Conservation (phyloP, 2,329 filamentous ascomycete genomes). For the Fusarium dimerum region DNA sequence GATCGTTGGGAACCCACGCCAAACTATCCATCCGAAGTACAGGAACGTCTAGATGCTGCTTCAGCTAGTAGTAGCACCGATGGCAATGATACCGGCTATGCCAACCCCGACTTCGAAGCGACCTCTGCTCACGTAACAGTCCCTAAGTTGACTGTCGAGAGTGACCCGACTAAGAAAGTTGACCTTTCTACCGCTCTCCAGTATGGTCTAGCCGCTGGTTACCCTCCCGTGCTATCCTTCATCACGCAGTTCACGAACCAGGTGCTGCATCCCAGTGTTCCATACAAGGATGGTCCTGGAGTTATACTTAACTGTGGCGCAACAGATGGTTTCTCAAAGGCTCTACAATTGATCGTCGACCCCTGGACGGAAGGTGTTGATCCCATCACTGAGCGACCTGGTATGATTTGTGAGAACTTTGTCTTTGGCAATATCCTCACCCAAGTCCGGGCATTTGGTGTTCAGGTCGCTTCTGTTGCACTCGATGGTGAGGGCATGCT, state of each 20-base stretch:
- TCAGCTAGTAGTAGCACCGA: neutral
- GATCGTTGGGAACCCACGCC: constrained; percentile 72
- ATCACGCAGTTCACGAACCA: constrained; percentile 76
- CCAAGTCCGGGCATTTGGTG: constrained; percentile 64
- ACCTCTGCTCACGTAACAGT: constrained; percentile 61
- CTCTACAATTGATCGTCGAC: constrained; percentile 73
- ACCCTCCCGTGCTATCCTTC: constrained; percentile 76
- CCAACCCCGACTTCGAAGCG: constrained; percentile 38
- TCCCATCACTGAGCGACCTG: constrained; percentile 69
- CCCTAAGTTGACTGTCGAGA: constrained; percentile 63
- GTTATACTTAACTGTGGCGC: constrained; percentile 78
- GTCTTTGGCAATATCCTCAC: constrained; percentile 77
- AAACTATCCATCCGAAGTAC: constrained; percentile 51
- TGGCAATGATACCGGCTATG: constrained; percentile 3
- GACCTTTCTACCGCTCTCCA: constrained; percentile 82
- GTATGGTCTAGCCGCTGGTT: constrained; percentile 82
- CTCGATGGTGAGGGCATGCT: constrained; percentile 81
- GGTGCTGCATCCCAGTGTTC: constrained; percentile 77
- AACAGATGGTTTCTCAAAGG: constrained; percentile 84
- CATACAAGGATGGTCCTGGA: constrained; percentile 75
- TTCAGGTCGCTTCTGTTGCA: constrained; percentile 72
- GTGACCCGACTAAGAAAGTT: constrained; percentile 68
- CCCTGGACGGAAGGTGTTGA: constrained; percentile 72
- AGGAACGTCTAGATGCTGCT: constrained; percentile 2
- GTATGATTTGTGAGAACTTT: constrained; percentile 77